These are phyloP conservation scores for Porphyrellus cyaneotinctus DNA, from an alignment of 768 basidiomycete species.

Conservation along the genomic window DNA sequence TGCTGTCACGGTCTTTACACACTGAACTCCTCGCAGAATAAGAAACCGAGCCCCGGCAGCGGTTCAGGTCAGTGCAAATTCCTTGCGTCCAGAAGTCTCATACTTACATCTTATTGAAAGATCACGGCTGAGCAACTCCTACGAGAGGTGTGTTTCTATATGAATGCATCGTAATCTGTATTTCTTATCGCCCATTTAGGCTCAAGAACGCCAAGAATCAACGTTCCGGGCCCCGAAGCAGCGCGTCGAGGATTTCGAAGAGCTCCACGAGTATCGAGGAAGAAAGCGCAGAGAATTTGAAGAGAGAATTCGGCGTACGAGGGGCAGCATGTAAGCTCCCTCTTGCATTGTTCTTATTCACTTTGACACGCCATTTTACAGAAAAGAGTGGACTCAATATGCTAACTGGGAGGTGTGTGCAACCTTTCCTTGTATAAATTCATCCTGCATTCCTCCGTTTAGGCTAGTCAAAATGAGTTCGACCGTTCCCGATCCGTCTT, in stretches of 20 bases:
- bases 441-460: slow-evolving; percentile 5
- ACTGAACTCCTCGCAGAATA: slow-evolving; percentile 47
- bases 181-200: slow-evolving; percentile 42
- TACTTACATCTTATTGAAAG: slow-evolving; percentile 40
- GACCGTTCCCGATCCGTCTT: slow-evolving; percentile 92
- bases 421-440: not conserved
- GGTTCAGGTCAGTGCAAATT: slow-evolving; percentile 60
- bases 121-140: slow-evolving; percentile 98
- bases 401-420: slow-evolving; percentile 75
- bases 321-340: slow-evolving; percentile 68
- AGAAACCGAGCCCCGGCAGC: slow-evolving; percentile 96
- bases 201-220: slow-evolving; percentile 95
- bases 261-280: slow-evolving; percentile 84
- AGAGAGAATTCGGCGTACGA: slow-evolving; percentile 75
- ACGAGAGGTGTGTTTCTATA: slow-evolving; percentile 61
- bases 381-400: slow-evolving; percentile 85
- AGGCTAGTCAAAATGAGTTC: slow-evolving; percentile 96
- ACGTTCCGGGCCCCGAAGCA: slow-evolving; percentile 91
- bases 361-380: slow-evolving; percentile 25
- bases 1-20: not conserved
- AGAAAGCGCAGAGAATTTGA: slow-evolving; percentile 93
- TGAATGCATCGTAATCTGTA: not conserved
- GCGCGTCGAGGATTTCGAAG: slow-evolving; percentile 93
- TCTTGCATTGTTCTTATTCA: not conserved
- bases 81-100: not conserved